Evolutionary conservation across 805 yeast species (phyloP).

Genomic region (Nadsonia fulvescens): DNA sequence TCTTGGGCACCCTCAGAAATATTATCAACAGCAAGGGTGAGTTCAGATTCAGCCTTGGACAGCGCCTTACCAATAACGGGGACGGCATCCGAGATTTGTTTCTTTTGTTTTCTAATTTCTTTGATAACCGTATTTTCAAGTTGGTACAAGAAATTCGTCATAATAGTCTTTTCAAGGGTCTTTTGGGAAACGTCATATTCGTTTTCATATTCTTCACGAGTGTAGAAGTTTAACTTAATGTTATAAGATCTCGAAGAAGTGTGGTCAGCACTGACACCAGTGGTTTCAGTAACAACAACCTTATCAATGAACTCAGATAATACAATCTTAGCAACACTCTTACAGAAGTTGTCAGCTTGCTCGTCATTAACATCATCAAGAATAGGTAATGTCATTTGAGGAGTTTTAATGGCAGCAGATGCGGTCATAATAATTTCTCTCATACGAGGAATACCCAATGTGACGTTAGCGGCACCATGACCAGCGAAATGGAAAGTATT

Average conservation of each 20-base stretch:
- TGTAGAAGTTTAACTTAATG: conserved; percentile 59
- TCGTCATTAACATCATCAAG: conserved; percentile 62
- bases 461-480: conserved; percentile 99
- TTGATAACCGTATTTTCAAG: conserved; percentile 59
- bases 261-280: conserved; percentile 37
- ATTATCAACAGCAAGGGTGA: conserved; percentile 17
- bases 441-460: conserved; percentile 98
- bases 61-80: conserved; percentile 23
- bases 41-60: conserved; percentile 31
- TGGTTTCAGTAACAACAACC: conserved; percentile 74
- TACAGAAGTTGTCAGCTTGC: conserved; percentile 84
- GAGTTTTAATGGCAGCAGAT: conserved; percentile 87
- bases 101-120: conserved; percentile 70
- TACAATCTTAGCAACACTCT: conserved; percentile 66
- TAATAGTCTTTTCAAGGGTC: conserved; percentile 54
- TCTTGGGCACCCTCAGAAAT: conserved; percentile 19
- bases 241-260: conserved; percentile 50
- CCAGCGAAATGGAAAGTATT: conserved; percentile 98
- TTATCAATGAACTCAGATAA: conserved; percentile 79
- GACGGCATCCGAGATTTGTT: conserved; percentile 19
- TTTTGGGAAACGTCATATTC: conserved; percentile 80
- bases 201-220: conserved; percentile 54
- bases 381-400: conserved; percentile 92
- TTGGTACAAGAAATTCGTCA: conserved; percentile 42
- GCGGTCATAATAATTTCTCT: conserved; percentile 99